Percentiles rank a stretch among this genome's conserved stretches.
phyloP scores from a whole-genome alignment of 495 filamentous ascomycete species.

The Bacidia rubella region DNA sequence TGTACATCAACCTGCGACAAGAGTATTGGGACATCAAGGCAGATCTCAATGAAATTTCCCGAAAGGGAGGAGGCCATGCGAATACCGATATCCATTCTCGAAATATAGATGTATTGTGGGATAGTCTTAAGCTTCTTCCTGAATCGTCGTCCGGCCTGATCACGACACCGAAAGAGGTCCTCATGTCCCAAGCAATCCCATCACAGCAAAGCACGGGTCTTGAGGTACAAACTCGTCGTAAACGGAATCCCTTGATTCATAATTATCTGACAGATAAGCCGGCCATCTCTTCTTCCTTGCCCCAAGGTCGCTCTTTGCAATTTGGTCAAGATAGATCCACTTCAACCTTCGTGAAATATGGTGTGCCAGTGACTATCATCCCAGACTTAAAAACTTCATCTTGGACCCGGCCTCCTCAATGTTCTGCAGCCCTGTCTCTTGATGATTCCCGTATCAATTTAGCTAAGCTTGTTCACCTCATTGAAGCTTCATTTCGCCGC shows the following conservation, averaged over 20 bases:
- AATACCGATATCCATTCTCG: constrained; percentile 39
- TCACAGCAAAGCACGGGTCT: constrained; percentile 36
- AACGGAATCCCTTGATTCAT: constrained; percentile 87
- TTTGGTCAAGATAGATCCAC: constrained; percentile 22
- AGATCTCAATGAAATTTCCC: constrained; percentile 32
- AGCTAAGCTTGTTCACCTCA: constrained; percentile 65
- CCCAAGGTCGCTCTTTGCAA: constrained; percentile 38
- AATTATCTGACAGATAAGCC: constrained; percentile 95
- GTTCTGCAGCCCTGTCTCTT: constrained; percentile 41
- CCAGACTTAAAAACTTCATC: constrained; percentile 48
- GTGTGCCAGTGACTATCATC: constrained; percentile 75
- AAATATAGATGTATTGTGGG: constrained; percentile 58
- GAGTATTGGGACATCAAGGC: constrained; percentile 57
- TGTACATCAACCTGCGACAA: constrained; percentile 93
- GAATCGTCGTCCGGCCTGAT: constrained; percentile 74
- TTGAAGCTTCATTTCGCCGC: constrained; percentile 86
- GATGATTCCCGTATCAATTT: constrained; percentile 73
- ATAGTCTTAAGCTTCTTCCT: constrained; percentile 64
- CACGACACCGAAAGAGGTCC: constrained; percentile 72
- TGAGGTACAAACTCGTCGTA: constrained; percentile 57
- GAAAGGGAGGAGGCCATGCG: constrained; percentile 9
- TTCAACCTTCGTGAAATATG: constrained; percentile 74
- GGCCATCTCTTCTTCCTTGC: constrained; percentile 77
- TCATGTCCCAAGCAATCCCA: constrained; percentile 40
- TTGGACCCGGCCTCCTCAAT: constrained; percentile 47